Base-by-base conservation (phyloP, 1,284 basidiomycete genomes). In the Fomitopsis palustris region DNA sequence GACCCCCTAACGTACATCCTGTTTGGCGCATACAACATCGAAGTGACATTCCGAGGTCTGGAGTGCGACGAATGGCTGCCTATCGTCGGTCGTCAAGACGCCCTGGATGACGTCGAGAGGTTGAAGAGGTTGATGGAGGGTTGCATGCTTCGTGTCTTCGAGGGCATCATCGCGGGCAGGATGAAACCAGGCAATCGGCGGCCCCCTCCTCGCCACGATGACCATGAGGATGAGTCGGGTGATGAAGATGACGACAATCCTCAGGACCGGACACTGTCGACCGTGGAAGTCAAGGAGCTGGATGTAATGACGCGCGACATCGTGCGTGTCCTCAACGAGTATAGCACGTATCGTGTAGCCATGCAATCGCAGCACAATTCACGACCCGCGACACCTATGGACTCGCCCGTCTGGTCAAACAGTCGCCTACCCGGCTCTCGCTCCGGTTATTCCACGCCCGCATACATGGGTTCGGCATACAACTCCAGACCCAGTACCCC, bases 61-160 rank as follows among this genome's bases (percentile, higher is more conserved):
- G 87, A 92, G 69, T 96, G 93, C 70, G 96, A 98, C 69, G 85
- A 85, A 49, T 98, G 96, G 96, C 77, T 98, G 23, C 93, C 94
- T 10, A 84, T 98, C 54, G 80, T 87, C 27, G 95, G 95, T 45
- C 82, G 90, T 64, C 72, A 88, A 60, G 84, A 90, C 65, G 85
- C 87, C 5, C 76, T 98, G 63, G 93, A 96, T 71, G 89, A 95
- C 66, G 77, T 97, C 23, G 89, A 92, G 69, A 82, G 86, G n/a
- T 78, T 98, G 67, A 95, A 96, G 75, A 78, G 77, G 29, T 78
- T 92, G 65, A 85, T 97, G 80, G 93, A 97, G 68, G 78, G 80
- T 2, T 94, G 91, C 70, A 88, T 98, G 87, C 78, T 96, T 55
- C 86, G 96, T 45, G 93, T 97, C 1, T 98, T 95, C 66, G 92